A percentile compares a stretch with the other conserved stretches of the same genome.
These are phyloP conservation scores for Salinomyces thailandicus DNA, from an alignment of 2,329 filamentous ascomycete genomes.

Conservation along the genomic window DNA sequence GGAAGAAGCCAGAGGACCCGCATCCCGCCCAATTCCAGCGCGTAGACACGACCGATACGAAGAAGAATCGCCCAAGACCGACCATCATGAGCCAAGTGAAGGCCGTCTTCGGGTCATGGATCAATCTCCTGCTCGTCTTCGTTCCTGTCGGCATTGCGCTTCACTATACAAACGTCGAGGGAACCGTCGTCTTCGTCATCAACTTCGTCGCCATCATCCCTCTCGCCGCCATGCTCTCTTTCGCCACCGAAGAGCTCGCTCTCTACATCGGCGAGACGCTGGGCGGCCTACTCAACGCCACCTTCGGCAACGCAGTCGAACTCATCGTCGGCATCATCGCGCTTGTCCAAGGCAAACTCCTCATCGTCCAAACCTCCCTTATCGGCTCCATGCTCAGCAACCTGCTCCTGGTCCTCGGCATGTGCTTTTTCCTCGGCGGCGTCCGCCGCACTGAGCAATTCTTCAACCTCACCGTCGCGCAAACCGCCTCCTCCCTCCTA, in stretches of 20 bases:
- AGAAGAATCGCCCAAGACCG: slow-evolving; percentile 18
- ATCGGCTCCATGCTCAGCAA: slow-evolving; percentile 90
- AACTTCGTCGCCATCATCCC: slow-evolving; percentile 94
- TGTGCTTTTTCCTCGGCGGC: slow-evolving; percentile 81
- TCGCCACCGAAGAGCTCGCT: slow-evolving; percentile 83
- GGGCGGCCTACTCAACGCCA: slow-evolving; percentile 80
- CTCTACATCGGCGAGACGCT: slow-evolving; percentile 68
- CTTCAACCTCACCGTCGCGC: slow-evolving; percentile 87
- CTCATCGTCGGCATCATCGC: slow-evolving; percentile 66
- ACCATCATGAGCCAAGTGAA: slow-evolving; percentile 46
- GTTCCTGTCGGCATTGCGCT: slow-evolving; percentile 69
- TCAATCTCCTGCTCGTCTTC: slow-evolving; percentile 70
- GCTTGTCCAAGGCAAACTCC: slow-evolving; percentile 58
- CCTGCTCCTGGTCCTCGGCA: slow-evolving; percentile 75
- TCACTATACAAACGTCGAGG: slow-evolving; percentile 51
- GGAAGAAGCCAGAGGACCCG: slow-evolving; percentile 14
- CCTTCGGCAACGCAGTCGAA: slow-evolving; percentile 57
- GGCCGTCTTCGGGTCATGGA: slow-evolving; percentile 71
- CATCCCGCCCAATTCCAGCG: slow-evolving; percentile 10
- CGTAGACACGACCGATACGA: slow-evolving; percentile 16
- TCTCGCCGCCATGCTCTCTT: slow-evolving; percentile 74
- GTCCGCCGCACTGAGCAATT: slow-evolving; percentile 68
- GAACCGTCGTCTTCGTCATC: slow-evolving; percentile 60
- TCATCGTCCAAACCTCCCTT: slow-evolving; percentile 85
- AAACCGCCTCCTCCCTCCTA: slow-evolving; percentile 74